These are phyloP conservation scores for Puccinia horiana DNA, from an alignment of 1,284 basidiomycete species.

Conservation along the genomic window DNA sequence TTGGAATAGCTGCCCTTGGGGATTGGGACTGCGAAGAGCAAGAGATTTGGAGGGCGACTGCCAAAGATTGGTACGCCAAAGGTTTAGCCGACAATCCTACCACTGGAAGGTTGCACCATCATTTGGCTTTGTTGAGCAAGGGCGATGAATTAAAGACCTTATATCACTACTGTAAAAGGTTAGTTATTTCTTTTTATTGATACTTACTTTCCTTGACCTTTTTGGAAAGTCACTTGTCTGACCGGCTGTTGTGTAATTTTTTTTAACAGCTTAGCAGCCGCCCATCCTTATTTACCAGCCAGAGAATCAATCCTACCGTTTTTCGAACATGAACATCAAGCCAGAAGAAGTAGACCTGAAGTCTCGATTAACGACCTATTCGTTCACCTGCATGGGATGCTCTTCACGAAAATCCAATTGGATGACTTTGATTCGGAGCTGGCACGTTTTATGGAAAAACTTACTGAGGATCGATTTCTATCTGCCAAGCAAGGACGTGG, in stretches of 20 bases:
- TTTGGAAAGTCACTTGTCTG: neutral
- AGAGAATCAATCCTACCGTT: constrained; percentile 82
- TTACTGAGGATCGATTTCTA: constrained; percentile 65
- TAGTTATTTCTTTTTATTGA: constrained; percentile 53
- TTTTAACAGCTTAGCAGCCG: constrained; percentile 68
- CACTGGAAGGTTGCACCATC: constrained; percentile 87
- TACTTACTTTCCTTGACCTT: neutral
- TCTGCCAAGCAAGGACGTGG: constrained; percentile 23
- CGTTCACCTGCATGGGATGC: constrained; percentile 87
- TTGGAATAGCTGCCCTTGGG: constrained; percentile 82
- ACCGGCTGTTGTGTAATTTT: neutral
- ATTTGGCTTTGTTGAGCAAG: constrained; percentile 83
- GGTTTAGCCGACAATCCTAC: constrained; percentile 86
- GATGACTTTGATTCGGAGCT: constrained; percentile 82
- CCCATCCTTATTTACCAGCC: constrained; percentile 80
- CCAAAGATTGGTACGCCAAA: constrained; percentile 86
- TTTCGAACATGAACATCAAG: constrained; percentile 67
- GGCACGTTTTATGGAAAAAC: constrained; percentile 79
- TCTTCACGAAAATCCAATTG: constrained; percentile 89
- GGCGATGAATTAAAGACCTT: constrained; percentile 80
- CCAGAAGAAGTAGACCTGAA: constrained; percentile 66
- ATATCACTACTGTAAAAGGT: constrained; percentile 97
- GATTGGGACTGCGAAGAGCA: constrained; percentile 86
- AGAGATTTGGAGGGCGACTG: constrained; percentile 85
- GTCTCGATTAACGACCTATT: constrained; percentile 79